A percentile compares a stretch with the other conserved stretches of the same genome.
Conservation (phyloP, 1,284 basidiomycete species). For the Stereum hirsutum region DNA sequence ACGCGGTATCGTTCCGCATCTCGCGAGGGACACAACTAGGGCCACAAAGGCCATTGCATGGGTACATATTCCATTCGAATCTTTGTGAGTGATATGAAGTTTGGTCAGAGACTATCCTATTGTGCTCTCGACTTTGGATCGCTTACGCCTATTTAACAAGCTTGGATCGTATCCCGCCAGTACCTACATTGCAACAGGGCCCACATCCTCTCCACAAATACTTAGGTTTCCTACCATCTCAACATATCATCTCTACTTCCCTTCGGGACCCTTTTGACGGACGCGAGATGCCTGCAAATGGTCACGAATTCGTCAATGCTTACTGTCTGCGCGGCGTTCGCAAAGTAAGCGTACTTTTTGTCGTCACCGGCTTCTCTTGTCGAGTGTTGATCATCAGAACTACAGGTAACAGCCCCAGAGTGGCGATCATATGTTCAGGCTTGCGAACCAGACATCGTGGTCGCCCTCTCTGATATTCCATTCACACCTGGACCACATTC, state of each 20-base stretch:
- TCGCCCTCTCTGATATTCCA: conserved; percentile 65
- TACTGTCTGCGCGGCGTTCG: conserved; percentile 61
- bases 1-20: conserved; percentile 65
- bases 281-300: conserved; percentile 62
- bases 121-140: background rate
- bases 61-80: conserved; percentile 67
- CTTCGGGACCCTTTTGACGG: conserved; percentile 58
- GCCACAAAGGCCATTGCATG: conserved; percentile 43
- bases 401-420: conserved; percentile 43
- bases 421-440: conserved; percentile 43
- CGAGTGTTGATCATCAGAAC: background rate
- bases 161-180: conserved; percentile 50
- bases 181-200: conserved; percentile 45
- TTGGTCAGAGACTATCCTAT: background rate
- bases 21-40: conserved; percentile 54
- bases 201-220: conserved; percentile 46
- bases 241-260: conserved; percentile 49
- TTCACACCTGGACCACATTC: conserved; percentile 54
- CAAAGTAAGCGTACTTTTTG: conserved; percentile 45
- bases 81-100: conserved; percentile 51
- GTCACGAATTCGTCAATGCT: conserved; percentile 43
- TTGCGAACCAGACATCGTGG: conserved; percentile 60
- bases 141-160: conserved; percentile 23
- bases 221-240: conserved; percentile 38
- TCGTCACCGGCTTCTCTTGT: background rate